Evolutionary conservation across 352 stramenopile species (phyloP).

Genomic region (Phytopythium boreale): DNA sequence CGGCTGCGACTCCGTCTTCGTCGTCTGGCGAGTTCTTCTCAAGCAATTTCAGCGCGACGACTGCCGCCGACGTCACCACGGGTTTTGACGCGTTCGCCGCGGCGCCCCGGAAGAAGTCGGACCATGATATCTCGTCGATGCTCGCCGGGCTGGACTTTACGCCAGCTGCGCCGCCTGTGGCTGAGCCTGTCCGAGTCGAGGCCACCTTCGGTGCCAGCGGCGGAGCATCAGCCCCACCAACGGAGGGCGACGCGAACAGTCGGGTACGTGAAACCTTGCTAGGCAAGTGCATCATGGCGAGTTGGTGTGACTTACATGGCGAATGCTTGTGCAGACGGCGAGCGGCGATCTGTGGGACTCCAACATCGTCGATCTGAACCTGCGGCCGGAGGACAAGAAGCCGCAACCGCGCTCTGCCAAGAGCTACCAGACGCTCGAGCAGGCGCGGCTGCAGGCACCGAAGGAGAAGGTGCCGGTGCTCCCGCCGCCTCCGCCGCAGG

Average conservation of each 20-base stretch:
- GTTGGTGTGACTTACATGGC: neutral
- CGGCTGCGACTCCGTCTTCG: constrained; percentile 8
- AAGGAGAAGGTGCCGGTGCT: constrained; percentile 68
- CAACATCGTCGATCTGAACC: constrained; percentile 72
- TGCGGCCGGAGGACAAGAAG: constrained; percentile 58
- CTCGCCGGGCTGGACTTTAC: constrained; percentile 75
- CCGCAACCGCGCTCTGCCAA: constrained; percentile 37
- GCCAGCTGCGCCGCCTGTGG: constrained; percentile 28
- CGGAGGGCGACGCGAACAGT: constrained; percentile 22
- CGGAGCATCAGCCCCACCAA: neutral
- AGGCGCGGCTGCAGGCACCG: constrained; percentile 53
- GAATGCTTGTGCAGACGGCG: constrained; percentile 19
- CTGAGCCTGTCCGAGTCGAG: neutral
- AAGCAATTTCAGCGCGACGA: constrained; percentile 1
- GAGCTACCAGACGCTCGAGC: constrained; percentile 68
- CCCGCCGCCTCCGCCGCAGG: constrained; percentile 24
- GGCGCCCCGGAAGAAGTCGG: constrained; percentile 12
- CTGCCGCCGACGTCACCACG: constrained; percentile 5
- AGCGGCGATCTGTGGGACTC: constrained; percentile 69
- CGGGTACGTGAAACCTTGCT: constrained; percentile 10
- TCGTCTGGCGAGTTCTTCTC: constrained; percentile 6
- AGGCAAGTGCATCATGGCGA: neutral
- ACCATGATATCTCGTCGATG: constrained; percentile 73
- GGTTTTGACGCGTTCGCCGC: constrained; percentile 21
- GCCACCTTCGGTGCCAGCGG: neutral